These are phyloP conservation scores for Puccinellia tenuiflora DNA, from an alignment of 176 grass and related monocot species.

Conservation along the genomic window DNA sequence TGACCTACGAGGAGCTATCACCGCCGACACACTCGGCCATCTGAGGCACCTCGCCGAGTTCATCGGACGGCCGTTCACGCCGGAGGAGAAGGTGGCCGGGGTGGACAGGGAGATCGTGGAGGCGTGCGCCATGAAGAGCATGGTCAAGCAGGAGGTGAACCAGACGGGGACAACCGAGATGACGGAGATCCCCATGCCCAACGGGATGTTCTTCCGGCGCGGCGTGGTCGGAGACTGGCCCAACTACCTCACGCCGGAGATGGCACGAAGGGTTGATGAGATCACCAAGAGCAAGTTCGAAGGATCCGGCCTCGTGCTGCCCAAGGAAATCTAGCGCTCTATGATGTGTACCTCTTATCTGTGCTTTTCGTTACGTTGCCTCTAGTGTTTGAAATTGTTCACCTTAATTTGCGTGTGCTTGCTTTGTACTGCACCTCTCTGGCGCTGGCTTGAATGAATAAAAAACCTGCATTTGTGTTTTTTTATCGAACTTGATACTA, in stretches of 20 bases:
- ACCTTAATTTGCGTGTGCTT: neutral
- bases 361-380: too few relatives aligned
- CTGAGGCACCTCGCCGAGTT: neutral
- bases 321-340: neutral
- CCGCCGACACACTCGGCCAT: neutral
- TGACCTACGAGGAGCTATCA: slow-evolving; percentile 29
- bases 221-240: neutral
- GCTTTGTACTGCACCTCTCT: neutral
- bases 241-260: slow-evolving; percentile 14
- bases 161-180: neutral
- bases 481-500: too few relatives aligned
- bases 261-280: neutral
- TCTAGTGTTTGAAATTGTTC: neutral
- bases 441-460: too few relatives aligned
- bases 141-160: slow-evolving; percentile 10
- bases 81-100: neutral
- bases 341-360: neutral
- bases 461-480: too few relatives aligned
- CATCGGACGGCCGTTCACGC: neutral
- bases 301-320: neutral
- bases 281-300: neutral
- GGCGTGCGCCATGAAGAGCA: neutral
- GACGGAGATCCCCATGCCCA: rapidly evolving
- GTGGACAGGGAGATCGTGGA: neutral
- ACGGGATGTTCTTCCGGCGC: neutral